phyloP scores from a whole-genome alignment of 345 rosid genomes.

The Lepidium sativum region DNA sequence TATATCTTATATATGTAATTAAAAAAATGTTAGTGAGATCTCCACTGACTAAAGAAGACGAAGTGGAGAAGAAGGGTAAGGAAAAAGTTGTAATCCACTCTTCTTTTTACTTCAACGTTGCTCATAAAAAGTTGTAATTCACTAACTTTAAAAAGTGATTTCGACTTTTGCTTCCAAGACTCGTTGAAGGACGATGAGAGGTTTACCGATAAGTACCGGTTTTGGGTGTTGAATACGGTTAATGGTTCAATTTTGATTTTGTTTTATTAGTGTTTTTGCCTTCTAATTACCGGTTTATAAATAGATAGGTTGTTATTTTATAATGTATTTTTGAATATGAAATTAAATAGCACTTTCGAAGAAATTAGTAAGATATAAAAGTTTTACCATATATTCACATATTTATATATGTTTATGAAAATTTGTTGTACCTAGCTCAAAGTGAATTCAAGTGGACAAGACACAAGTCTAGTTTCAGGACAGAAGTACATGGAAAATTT shows the following conservation, averaged over 20 bases:
- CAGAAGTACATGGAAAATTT: too few species aligned
- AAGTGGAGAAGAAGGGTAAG: conserved; percentile 17
- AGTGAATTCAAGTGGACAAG: neutral
- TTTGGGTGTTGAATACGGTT: neutral
- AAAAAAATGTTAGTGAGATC: neutral
- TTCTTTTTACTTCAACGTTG: neutral
- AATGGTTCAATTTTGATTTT: neutral
- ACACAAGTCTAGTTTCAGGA: conserved; percentile 1
- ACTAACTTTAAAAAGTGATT: neutral
- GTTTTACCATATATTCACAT: too few species aligned
- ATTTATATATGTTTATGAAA: neutral
- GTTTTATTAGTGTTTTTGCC: neutral
- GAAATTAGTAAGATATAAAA: too few species aligned
- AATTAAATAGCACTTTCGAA: too few species aligned
- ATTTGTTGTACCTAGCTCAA: neutral
- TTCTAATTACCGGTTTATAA: too few species aligned
- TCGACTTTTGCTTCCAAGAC: neutral
- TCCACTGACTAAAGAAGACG: conserved; percentile 11
- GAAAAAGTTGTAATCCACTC: neutral
- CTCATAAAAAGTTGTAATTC: neutral
- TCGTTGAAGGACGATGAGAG: neutral
- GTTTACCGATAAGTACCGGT: neutral
- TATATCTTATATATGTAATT: neutral
- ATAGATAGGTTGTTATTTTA: too few species aligned
- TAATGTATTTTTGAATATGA: too few species aligned